Base-by-base conservation (phyloP, 495 filamentous ascomycete species). In the Penicillium coffeae region DNA sequence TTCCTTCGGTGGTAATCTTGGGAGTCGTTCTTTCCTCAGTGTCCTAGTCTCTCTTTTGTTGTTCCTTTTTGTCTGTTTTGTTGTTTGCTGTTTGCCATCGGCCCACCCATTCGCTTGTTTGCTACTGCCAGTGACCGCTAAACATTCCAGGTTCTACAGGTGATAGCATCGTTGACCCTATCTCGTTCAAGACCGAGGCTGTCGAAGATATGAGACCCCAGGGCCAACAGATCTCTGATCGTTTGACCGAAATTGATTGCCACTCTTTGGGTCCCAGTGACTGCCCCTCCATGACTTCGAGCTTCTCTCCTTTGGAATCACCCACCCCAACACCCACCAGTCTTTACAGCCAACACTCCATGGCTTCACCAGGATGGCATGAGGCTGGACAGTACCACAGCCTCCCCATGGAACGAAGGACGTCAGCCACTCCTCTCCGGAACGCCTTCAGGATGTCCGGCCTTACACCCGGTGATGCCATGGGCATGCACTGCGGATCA, bases 241-340 rank as follows among this genome's bases (percentile, higher is more conserved):
- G 66, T 45, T 55, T 74, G 21, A 71, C 71, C 33, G 71, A 75
- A 52, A 59, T 75, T 43, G 70, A 75, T 34, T 70, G 70, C 46
- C 64, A 61, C 32, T 68, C 70, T 21, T 47, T 73, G 58, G 68
- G 70, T 45, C 64, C 71, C 20, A 73, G 62, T 61, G 69, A 70
- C 46, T 75, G 70, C 56, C 70, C 68, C n/a, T 73, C 70, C 15
- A 73, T 71, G 68, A 66, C 56, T 37, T 71, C 70, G 8, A 72
- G 67, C 49, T 75, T 71, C 51, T 75, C 70, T 33, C 68, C 69
- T 44, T 55, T 72, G 54, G 70, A 73, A 42, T 75, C 72, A 22
- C 70, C 70, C 0, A 73, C 66, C 18, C 69, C 69, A 1, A 75
- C 72, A 1, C 72, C 72, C 4, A 72, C 70, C 14, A 73, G 67